Percentiles rank a stretch among this genome's conserved stretches.
Evolutionary conservation across 2,329 filamentous ascomycete species (phyloP).

Genomic region (Aspergillus udagawae): DNA sequence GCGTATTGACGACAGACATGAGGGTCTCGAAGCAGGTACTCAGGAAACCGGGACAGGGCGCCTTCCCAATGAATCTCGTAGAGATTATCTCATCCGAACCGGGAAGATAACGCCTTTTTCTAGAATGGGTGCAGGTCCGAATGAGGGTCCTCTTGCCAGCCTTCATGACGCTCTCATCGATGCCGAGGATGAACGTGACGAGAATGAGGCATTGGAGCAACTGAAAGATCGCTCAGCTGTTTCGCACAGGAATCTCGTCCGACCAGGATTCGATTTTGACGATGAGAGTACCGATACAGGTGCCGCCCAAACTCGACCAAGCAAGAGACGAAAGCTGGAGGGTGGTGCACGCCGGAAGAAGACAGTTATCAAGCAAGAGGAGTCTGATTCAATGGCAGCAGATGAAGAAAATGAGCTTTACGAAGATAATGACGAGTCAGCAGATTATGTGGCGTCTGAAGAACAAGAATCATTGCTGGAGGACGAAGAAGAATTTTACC

Average conservation of each 20-base stretch:
- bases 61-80: slow-evolving; percentile 73
- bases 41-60: slow-evolving; percentile 47
- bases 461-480: slow-evolving; percentile 25
- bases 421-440: slow-evolving; percentile 31
- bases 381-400: slow-evolving; percentile 3
- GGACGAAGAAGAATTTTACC: slow-evolving; percentile 34
- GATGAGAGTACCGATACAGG: slow-evolving; percentile 33
- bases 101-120: slow-evolving; percentile 98
- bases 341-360: background rate
- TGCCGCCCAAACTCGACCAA: slow-evolving; percentile 18
- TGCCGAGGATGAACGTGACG: slow-evolving; percentile 66
- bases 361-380: slow-evolving; percentile 1
- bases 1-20: slow-evolving; percentile 72
- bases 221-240: slow-evolving; percentile 41
- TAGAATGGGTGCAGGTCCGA: slow-evolving; percentile 61
- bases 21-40: slow-evolving; percentile 48
- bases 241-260: slow-evolving; percentile 69
- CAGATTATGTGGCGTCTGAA: slow-evolving; percentile 32
- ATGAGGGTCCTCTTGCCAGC: slow-evolving; percentile 60
- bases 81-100: slow-evolving; percentile 88
- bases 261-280: slow-evolving; percentile 65
- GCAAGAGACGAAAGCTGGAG: slow-evolving; percentile 35
- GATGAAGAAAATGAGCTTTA: slow-evolving; percentile 14
- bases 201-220: slow-evolving; percentile 46
- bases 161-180: slow-evolving; percentile 75